These are phyloP conservation scores for Cantharellus cinnabarinus DNA, from an alignment of 768 basidiomycete genomes.

Conservation along the genomic window DNA sequence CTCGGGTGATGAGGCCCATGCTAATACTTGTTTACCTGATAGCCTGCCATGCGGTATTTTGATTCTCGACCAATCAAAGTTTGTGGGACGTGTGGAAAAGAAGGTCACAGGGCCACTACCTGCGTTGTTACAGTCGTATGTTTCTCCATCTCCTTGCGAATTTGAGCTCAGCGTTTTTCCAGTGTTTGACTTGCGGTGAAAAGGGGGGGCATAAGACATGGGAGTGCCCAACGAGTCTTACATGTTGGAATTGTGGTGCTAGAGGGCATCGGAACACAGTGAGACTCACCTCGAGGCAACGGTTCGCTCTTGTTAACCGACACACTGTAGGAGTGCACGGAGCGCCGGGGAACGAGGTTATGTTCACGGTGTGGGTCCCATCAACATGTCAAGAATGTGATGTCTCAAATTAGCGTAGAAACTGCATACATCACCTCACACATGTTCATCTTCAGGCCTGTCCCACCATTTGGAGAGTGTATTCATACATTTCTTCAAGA, in stretches of 20 bases:
- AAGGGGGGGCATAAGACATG: slow-evolving; percentile 60
- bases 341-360: neutral
- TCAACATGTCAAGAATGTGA: slow-evolving; percentile 22
- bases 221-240: slow-evolving; percentile 63
- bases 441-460: slow-evolving; percentile 38
- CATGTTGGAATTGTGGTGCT: slow-evolving; percentile 65
- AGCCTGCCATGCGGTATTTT: slow-evolving; percentile 32
- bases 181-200: slow-evolving; percentile 70
- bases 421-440: neutral
- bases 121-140: slow-evolving; percentile 57
- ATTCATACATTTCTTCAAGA: slow-evolving; percentile 42
- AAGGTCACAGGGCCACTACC: slow-evolving; percentile 42
- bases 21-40: neutral
- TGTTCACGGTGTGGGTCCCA: slow-evolving; percentile 46
- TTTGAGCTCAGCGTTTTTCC: neutral
- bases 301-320: slow-evolving; percentile 10
- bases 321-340: neutral
- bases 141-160: neutral
- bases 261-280: slow-evolving; percentile 62
- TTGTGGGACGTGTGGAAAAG: slow-evolving; percentile 66
- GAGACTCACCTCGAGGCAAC: slow-evolving; percentile 9
- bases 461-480: slow-evolving; percentile 63
- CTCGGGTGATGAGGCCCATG: neutral
- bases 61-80: slow-evolving; percentile 27
- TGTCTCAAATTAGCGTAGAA: neutral